Conservation (phyloP, 805 yeast species). For the Ogataea ganodermae region DNA sequence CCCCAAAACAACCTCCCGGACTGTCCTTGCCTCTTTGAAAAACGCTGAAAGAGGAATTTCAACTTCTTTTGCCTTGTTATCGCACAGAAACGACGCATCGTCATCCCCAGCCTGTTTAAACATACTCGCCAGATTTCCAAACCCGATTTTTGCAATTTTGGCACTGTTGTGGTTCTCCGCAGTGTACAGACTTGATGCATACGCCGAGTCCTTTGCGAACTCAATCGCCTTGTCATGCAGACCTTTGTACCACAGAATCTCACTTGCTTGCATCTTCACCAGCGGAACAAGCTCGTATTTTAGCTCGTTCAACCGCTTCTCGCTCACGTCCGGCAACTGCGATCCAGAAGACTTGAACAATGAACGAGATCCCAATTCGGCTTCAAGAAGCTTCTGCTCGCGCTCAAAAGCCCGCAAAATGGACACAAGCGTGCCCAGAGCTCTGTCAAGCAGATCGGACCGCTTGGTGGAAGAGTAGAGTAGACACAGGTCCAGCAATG, state of each 20-base stretch:
- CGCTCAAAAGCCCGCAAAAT: constrained; percentile 34
- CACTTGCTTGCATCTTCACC: constrained; percentile 44
- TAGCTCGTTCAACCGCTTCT: constrained; percentile 28
- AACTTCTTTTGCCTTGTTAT: constrained; percentile 27
- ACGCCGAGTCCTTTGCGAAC: constrained; percentile 42
- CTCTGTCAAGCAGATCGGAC: constrained; percentile 21
- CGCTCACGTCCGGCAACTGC: constrained; percentile 15
- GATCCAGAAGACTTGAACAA: constrained; percentile 18
- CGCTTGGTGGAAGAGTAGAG: constrained; percentile 32
- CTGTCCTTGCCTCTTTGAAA: constrained; percentile 18
- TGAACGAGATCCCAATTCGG: constrained; percentile 16
- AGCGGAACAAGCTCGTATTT: constrained; percentile 38
- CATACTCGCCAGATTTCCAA: constrained; percentile 39
- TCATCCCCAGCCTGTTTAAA: constrained; percentile 32
- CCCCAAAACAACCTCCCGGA: constrained; percentile 36
- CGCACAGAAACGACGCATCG: constrained; percentile 31
- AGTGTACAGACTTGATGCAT: constrained; percentile 34
- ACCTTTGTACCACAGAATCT: constrained; percentile 41
- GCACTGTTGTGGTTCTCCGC: constrained; percentile 40
- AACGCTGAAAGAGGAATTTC: constrained; percentile 36
- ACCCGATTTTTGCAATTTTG: constrained; percentile 39
- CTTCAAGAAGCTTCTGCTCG: constrained; percentile 25
- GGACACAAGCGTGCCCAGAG: constrained; percentile 40
- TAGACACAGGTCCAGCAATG: constrained; percentile 34
- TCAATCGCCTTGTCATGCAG: constrained; percentile 38